These are phyloP conservation scores for Penicillium odoratum DNA, from an alignment of 495 filamentous ascomycete species.

Conservation along the genomic window DNA sequence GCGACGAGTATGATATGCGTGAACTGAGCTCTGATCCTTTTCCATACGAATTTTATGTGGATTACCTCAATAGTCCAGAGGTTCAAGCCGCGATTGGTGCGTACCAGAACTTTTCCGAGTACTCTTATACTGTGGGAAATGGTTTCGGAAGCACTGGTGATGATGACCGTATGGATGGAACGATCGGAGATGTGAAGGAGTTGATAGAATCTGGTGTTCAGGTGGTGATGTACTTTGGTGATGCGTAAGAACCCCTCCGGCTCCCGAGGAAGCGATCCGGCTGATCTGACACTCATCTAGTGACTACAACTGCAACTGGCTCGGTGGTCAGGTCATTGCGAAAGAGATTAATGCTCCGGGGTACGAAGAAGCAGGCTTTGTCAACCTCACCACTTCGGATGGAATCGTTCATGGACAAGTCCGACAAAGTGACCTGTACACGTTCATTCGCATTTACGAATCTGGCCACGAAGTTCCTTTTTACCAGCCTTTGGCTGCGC, in stretches of 20 bases:
- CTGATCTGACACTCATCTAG: slow-evolving; percentile 5
- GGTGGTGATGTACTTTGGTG: slow-evolving; percentile 58
- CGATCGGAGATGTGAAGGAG: slow-evolving; percentile 48
- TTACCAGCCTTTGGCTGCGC: slow-evolving; percentile 63
- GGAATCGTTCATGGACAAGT: slow-evolving; percentile 62
- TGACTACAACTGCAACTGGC: slow-evolving; percentile 65
- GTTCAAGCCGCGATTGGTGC: slow-evolving; percentile 62
- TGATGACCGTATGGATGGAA: slow-evolving; percentile 52
- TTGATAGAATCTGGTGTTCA: slow-evolving; percentile 54
- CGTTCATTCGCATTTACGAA: slow-evolving; percentile 68
- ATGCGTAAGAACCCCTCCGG: slow-evolving; percentile 38
- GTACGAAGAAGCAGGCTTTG: slow-evolving; percentile 52
- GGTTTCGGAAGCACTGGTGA: slow-evolving; percentile 59
- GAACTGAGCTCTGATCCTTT: slow-evolving; percentile 59
- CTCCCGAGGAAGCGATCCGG: background rate
- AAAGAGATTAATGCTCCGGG: slow-evolving; percentile 45
- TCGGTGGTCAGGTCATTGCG: slow-evolving; percentile 55
- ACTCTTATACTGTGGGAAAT: slow-evolving; percentile 42
- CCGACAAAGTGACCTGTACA: slow-evolving; percentile 66
- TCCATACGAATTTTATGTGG: slow-evolving; percentile 56
- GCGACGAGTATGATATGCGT: slow-evolving; percentile 64
- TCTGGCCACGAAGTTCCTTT: slow-evolving; percentile 72
- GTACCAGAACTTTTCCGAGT: slow-evolving; percentile 55
- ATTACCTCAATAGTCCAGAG: slow-evolving; percentile 58
- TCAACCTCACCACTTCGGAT: slow-evolving; percentile 56